Base-by-base conservation (phyloP, 768 basidiomycete species). In the Trametes meyenii region DNA sequence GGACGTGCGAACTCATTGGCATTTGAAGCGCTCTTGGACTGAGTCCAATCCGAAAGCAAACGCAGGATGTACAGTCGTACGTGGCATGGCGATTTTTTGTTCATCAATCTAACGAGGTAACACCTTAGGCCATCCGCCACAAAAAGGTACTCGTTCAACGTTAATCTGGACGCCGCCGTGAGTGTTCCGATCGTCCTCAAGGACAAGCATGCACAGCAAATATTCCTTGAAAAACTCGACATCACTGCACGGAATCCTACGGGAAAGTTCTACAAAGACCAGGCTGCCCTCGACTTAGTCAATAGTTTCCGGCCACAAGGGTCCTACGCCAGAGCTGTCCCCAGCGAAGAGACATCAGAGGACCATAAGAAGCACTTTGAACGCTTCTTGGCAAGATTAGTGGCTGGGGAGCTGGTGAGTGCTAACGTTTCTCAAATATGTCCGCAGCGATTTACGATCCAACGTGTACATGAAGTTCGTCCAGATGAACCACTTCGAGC, bases 221-320 rank as follows among this genome's bases (percentile, higher is more conserved):
- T 56, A 0, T 76, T 78, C 43, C 73, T 77, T 17, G 78, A 81
- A 39, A 71, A 75, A 19, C 67, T 77, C 35, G 70, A 79, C 39
- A 73, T 70, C 19, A 76, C 74, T 14, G 60, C 60, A n/a, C 68
- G 67, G 42, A 69, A 67, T 13, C 78, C 80, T 10, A 80, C 86
- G 1, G 89, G 86, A 19, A 81, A 85, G 66, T 89, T 90, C 66
- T 89, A 88, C 67, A 73, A 72, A 40, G 70, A 74, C 33, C 69
- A 79, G 33, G 72, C 80, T 60, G 84, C 84, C 2, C 68, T 78
- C 36, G 70, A 75, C n/a, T 71, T 89, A 54, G 74, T 87, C n/a
- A 74, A 79, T 55, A 77, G 85, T 6, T 67, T 90, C 33, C 79
- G 80, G 45, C 76, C 81, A 14, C 77, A 76, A 6, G 83, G 84